Evolutionary conservation across 1,139 yeast genomes (phyloP), one percentile per base, ranked within the genome.

Genomic region (Arxiozyma slooffiae): DNA sequence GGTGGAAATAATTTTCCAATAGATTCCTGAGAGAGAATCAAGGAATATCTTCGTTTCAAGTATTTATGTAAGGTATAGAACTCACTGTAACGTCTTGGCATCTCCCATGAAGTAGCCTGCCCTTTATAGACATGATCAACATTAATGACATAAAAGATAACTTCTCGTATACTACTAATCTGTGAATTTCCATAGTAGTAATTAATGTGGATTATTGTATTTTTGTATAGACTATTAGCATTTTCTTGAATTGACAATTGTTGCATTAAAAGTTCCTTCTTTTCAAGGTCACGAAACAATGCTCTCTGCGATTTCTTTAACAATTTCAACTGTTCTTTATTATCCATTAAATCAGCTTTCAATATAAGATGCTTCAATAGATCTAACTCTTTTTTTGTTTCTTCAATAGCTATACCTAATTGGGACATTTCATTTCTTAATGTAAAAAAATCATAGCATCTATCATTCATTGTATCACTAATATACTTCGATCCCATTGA

Each of bases 1-100:
- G 64, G 62, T 2, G 72, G 73, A 47, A 70, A 69, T 6, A 55
- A 48, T 2, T 77, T 70, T 51, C 82, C 76, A 55, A 79, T 80
- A 1, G 92, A 92, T 55, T 88, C 79, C 36, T 74, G 68, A 2
- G 70, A 66, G 7, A 85, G 81, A 46, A 69, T 70, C 0, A 81
- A 75, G 9, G 53, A 51, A 58, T 82, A 83, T 47, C 70, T 71
- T 3, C 67, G 66, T 51, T 76, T 78, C 55, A 90, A 69, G 57
- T 85, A 82, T 56, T 79, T 81, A 60, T 89, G 82, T 36, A 90
- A 71, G 55, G 77, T 79, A 66, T 76, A 81, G 64, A 90, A 90
- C 60, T 90, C 97, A 59, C 87, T 85, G 62, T 81, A 90, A 51
- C 97, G 71, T 58, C 97, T 71, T 0, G 96, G 94, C 36, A 89